Evolutionary conservation across 805 yeast genomes (phyloP).

Genomic region (Hemisphaericaspora nanyangensis): DNA sequence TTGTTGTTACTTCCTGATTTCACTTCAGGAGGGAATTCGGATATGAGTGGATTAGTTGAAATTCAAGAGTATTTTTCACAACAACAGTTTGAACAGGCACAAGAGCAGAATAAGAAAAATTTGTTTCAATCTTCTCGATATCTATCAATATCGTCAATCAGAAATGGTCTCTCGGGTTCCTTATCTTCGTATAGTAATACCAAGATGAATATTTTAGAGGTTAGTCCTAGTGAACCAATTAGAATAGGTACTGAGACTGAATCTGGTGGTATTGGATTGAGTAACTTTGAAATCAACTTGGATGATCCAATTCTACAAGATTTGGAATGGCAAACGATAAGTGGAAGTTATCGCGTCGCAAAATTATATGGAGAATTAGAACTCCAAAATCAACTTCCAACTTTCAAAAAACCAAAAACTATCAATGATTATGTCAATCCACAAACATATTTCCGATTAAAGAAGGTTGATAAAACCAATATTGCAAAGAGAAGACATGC

Average conservation of each 20-base stretch:
- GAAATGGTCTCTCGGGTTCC: conserved; percentile 23
- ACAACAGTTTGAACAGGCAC: conserved; percentile 26
- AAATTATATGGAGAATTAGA: conserved; percentile 71
- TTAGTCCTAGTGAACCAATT: conserved; percentile 36
- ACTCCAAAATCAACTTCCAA: conserved; percentile 15
- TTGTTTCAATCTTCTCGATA: conserved; percentile 20
- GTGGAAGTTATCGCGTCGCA: conserved; percentile 78
- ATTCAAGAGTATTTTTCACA: conserved; percentile 27
- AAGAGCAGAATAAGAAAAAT: conserved; percentile 16
- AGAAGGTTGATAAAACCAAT: conserved; percentile 16
- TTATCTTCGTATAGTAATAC: conserved; percentile 9
- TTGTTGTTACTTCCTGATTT: conserved; percentile 55
- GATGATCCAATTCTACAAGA: conserved; percentile 59
- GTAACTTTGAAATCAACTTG: conserved; percentile 57
- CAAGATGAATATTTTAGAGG: conserved; percentile 28
- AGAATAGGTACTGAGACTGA: conserved; percentile 50
- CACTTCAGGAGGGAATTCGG: conserved; percentile 18
- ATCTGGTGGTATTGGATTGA: conserved; percentile 25
- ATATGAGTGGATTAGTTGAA: conserved; percentile 20
- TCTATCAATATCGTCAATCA: conserved; percentile 27
- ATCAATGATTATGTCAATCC: conserved; percentile 26
- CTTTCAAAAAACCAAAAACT: conserved; percentile 11
- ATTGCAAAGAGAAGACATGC: conserved; percentile 11
- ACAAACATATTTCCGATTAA: conserved; percentile 28
- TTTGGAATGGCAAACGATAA: conserved; percentile 79